Evolutionary conservation across 805 yeast genomes (phyloP).

Genomic region (Yamadazyma phyllophila): DNA sequence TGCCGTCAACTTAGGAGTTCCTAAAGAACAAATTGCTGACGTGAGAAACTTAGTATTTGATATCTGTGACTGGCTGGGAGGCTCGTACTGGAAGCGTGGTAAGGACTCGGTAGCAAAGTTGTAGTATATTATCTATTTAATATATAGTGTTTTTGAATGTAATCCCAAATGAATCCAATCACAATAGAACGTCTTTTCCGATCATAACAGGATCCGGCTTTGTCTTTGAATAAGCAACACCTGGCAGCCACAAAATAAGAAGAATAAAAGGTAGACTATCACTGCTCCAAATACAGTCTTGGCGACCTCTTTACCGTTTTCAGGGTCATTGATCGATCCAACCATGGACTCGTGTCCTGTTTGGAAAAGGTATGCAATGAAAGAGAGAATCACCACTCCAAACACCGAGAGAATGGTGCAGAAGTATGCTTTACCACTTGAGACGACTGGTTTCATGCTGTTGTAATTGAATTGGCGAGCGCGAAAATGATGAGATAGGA

Average conservation of each 20-base stretch:
- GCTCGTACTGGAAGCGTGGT: constrained; percentile 48
- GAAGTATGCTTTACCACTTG: constrained; percentile 86
- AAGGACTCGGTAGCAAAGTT: constrained; percentile 54
- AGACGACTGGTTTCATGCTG: constrained; percentile 43
- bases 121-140: constrained; percentile 18
- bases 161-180: too few species aligned
- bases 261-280: constrained; percentile 72
- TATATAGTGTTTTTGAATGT: not conserved
- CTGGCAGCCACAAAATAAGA: constrained; percentile 89
- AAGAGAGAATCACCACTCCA: constrained; percentile 83
- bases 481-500: not conserved
- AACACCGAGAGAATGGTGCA: constrained; percentile 92
- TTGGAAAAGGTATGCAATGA: constrained; percentile 79
- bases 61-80: constrained; percentile 72
- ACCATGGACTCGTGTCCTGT: constrained; percentile 85
- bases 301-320: constrained; percentile 91
- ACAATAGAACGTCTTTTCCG: not conserved
- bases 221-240: constrained; percentile 62
- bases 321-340: constrained; percentile 89
- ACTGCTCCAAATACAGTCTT: constrained; percentile 89
- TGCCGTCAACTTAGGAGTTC: constrained; percentile 75
- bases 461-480: not conserved
- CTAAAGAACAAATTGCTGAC: constrained; percentile 58
- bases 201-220: constrained; percentile 52
- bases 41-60: constrained; percentile 62